Evolutionary conservation across 768 basidiomycete genomes (phyloP).

Genomic region (Amylocystis lapponica): DNA sequence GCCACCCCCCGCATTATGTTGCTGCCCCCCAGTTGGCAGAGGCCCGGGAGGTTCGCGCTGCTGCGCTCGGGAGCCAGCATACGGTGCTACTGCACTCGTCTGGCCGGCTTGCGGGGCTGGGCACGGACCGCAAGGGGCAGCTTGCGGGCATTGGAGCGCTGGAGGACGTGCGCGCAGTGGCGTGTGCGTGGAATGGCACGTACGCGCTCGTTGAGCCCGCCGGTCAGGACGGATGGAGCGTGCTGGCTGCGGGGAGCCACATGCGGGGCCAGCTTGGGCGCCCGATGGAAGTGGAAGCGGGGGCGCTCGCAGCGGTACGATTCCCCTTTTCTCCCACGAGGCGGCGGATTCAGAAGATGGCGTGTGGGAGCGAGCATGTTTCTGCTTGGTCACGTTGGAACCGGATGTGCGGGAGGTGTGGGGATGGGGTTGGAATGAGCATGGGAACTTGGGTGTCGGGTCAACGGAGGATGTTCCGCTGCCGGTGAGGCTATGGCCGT

Average conservation of each 20-base stretch:
- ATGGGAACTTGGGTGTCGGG: slow-evolving; percentile 83
- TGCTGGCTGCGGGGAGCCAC: slow-evolving; percentile 50
- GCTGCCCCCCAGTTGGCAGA: too few species aligned
- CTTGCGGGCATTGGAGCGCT: slow-evolving; percentile 34
- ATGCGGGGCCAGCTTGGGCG: slow-evolving; percentile 64
- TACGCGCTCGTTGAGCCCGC: slow-evolving; percentile 36
- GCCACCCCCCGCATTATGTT: slow-evolving; percentile 26
- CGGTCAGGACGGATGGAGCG: slow-evolving; percentile 15
- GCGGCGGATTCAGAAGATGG: slow-evolving; percentile 30
- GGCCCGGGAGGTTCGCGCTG: too few species aligned
- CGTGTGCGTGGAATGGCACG: slow-evolving; percentile 80
- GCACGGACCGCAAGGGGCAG: slow-evolving; percentile 71
- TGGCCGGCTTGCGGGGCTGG: slow-evolving; percentile 46
- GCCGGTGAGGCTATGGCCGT: slow-evolving; percentile 54
- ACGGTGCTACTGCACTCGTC: slow-evolving; percentile 38
- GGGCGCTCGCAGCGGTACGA: slow-evolving; percentile 22
- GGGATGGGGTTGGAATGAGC: slow-evolving; percentile 99
- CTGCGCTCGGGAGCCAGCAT: slow-evolving; percentile 50
- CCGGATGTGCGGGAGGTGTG: slow-evolving; percentile 41
- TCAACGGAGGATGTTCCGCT: slow-evolving; percentile 45
- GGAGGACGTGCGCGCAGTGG: slow-evolving; percentile 29
- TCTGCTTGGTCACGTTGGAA: slow-evolving; percentile 28
- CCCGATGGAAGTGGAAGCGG: slow-evolving; percentile 4
- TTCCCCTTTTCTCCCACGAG: slow-evolving; percentile 23
- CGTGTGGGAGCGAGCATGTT: slow-evolving; percentile 86